These are phyloP conservation scores for Pseudozyma pruni DNA, from an alignment of 1,284 basidiomycete genomes.

Conservation along the genomic window DNA sequence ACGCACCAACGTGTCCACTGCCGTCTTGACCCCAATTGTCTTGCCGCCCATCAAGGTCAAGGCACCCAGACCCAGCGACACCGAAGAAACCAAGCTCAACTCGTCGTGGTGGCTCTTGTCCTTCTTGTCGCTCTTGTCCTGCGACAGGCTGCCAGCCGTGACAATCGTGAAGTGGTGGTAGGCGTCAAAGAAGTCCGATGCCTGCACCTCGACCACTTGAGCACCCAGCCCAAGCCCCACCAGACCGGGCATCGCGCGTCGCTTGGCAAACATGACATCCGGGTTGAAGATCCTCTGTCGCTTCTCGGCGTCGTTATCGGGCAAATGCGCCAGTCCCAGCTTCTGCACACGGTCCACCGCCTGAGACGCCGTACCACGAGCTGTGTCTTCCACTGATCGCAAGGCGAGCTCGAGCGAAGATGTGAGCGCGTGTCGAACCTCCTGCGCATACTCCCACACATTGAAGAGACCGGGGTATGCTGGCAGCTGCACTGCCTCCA, in stretches of 20 bases:
- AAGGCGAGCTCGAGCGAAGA: conserved; percentile 85
- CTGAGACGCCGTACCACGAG: conserved; percentile 76
- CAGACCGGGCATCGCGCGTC: conserved; percentile 69
- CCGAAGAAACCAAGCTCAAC: conserved; percentile 41
- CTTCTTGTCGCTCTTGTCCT: conserved; percentile 46
- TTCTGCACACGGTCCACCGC: conserved; percentile 78
- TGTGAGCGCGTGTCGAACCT: conserved; percentile 83
- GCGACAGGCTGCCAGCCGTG: conserved; percentile 57
- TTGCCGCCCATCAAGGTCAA: conserved; percentile 86
- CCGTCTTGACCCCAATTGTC: conserved; percentile 74
- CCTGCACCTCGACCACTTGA: conserved; percentile 66
- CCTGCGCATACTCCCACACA: conserved; percentile 87
- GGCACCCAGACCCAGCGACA: conserved; percentile 73
- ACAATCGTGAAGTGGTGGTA: conserved; percentile 72
- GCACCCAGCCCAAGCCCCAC: conserved; percentile 58
- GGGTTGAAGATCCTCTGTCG: conserved; percentile 83
- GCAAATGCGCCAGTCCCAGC: conserved; percentile 83
- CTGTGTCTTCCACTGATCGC: conserved; percentile 83
- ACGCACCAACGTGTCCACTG: conserved; percentile 60
- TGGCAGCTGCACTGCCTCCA: conserved; percentile 70
- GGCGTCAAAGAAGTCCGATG: conserved; percentile 87
- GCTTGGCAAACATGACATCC: conserved; percentile 87
- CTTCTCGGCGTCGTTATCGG: conserved; percentile 68
- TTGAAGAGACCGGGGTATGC: conserved; percentile 86
- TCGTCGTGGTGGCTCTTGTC: conserved; percentile 72